A percentile compares a stretch with the other conserved stretches of the same genome.
Conservation (phyloP, 192 early-diverging fungal genomes). For the Chytriomyces confervae region DNA sequence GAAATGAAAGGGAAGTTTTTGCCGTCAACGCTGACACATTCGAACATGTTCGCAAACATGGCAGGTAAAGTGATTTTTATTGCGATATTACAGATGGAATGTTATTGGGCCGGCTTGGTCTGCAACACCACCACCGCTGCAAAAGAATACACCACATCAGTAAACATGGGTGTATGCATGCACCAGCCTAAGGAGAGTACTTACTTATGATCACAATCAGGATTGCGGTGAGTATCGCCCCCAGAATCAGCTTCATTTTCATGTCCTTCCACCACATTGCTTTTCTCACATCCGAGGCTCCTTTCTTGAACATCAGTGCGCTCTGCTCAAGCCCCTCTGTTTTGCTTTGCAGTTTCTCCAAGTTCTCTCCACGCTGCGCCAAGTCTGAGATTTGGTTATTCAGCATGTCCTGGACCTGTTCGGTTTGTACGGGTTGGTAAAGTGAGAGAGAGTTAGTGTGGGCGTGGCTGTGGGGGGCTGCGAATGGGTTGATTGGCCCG, state of each 20-base stretch:
- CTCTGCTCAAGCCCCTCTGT: slow-evolving; percentile 76
- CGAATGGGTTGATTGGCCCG: too few relatives aligned
- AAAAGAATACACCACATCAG: neutral
- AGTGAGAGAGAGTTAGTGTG: too few relatives aligned
- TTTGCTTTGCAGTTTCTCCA: slow-evolving; percentile 80
- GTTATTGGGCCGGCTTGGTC: neutral
- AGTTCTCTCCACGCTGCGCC: slow-evolving; percentile 81
- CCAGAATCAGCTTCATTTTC: slow-evolving; percentile 93
- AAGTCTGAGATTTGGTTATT: slow-evolving; percentile 82
- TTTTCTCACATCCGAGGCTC: slow-evolving; percentile 78
- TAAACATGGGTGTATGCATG: neutral
- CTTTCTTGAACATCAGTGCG: slow-evolving; percentile 75
- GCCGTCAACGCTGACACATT: too few relatives aligned
- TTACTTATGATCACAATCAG: slow-evolving; percentile 72
- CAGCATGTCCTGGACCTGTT: slow-evolving; percentile 22
- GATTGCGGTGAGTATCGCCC: slow-evolving; percentile 70
- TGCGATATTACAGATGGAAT: neutral
- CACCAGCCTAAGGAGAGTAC: neutral
- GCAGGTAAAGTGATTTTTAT: neutral
- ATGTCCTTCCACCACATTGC: slow-evolving; percentile 97
- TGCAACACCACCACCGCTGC: neutral
- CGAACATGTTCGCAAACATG: slow-evolving; percentile 6
- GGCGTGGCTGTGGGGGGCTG: too few relatives aligned
- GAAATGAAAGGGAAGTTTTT: too few relatives aligned
- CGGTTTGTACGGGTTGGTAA: neutral